These are phyloP conservation scores for Exophiala sp. DNA, from an alignment of 2,329 filamentous ascomycete species.

Conservation along the genomic window DNA sequence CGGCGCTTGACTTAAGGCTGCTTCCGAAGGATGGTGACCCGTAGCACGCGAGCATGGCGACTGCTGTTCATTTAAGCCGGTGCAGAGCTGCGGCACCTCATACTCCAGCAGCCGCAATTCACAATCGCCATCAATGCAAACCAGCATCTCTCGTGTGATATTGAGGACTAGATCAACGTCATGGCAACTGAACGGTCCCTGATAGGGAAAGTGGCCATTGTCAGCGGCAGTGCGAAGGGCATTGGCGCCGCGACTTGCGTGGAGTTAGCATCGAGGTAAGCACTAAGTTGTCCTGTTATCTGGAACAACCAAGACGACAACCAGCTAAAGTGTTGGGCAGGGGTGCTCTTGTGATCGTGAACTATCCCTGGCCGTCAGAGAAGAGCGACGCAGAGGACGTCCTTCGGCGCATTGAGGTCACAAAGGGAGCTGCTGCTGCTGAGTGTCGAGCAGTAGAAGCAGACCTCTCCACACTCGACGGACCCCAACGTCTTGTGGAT, in stretches of 20 bases:
- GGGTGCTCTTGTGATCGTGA: conserved; percentile 49
- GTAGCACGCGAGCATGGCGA: too few relatives aligned
- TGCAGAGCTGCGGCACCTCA: too few relatives aligned
- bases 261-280: conserved; percentile 40
- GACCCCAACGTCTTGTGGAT: neutral
- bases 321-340: neutral
- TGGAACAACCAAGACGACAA: conserved; percentile 23
- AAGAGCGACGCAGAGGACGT: conserved; percentile 33
- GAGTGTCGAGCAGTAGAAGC: neutral
- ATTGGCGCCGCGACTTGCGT: conserved; percentile 49
- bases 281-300: neutral
- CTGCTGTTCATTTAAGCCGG: too few relatives aligned
- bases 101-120: too few relatives aligned
- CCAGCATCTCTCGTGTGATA: too few relatives aligned
- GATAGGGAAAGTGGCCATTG: conserved; percentile 37
- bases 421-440: neutral
- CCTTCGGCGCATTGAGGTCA: conserved; percentile 34
- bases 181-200: conserved; percentile 7
- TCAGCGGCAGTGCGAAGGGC: conserved; percentile 50
- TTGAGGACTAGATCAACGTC: neutral
- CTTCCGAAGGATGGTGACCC: too few relatives aligned
- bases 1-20: too few relatives aligned
- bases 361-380: conserved; percentile 45
- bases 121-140: too few relatives aligned
- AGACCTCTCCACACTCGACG: conserved; percentile 3